Conservation (phyloP, 352 stramenopile genomes). For the Phytophthora boehmeriae region DNA sequence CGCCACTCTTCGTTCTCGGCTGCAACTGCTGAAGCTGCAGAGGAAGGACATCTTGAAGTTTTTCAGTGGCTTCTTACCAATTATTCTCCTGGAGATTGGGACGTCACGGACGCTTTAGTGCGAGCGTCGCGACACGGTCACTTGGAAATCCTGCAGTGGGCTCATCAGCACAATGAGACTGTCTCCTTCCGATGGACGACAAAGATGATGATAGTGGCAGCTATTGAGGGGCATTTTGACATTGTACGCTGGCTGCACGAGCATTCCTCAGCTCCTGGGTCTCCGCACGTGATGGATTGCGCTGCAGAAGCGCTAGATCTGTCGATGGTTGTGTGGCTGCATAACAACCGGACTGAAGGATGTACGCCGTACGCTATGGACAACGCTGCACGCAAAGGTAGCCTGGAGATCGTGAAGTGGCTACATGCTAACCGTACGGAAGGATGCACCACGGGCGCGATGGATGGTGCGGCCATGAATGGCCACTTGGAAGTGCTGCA, state of each 20-base stretch:
- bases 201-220: conserved; percentile 46
- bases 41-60: conserved; percentile 21
- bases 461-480: conserved; percentile 39
- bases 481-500: conserved; percentile 37
- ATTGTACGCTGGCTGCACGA: conserved; percentile 42
- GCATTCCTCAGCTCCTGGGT: conserved; percentile 32
- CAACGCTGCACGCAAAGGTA: conserved; percentile 35
- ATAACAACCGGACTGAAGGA: conserved; percentile 34
- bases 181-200: conserved; percentile 32
- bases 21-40: conserved; percentile 18
- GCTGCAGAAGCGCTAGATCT: conserved; percentile 37
- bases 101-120: conserved; percentile 34
- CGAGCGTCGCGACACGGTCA: conserved; percentile 33
- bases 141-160: conserved; percentile 30
- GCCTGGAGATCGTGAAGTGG: conserved; percentile 41
- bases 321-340: conserved; percentile 44
- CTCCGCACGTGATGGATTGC: conserved; percentile 45
- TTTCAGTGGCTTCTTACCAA: conserved; percentile 38
- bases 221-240: conserved; percentile 47
- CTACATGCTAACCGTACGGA: conserved; percentile 30
- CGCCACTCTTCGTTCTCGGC: conserved; percentile 22
- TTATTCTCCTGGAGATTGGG: conserved; percentile 18
- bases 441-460: conserved; percentile 36
- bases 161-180: conserved; percentile 12
- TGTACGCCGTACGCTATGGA: conserved; percentile 49